Conservation (phyloP, 1,139 yeast species). For the Kazachstania sp. region DNA sequence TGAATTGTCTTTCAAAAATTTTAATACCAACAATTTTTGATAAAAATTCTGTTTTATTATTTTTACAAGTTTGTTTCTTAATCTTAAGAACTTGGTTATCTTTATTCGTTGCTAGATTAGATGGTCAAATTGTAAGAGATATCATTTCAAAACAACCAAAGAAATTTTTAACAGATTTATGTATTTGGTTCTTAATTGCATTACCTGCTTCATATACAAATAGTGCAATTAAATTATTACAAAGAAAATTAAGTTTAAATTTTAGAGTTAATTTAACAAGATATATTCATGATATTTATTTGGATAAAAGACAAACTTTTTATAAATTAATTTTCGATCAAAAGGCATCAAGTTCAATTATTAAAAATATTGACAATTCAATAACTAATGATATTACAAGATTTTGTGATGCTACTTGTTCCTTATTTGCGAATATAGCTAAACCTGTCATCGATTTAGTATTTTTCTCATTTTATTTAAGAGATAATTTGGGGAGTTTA, state of each 20-base stretch:
- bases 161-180: conserved; percentile 67
- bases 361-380: conserved; percentile 55
- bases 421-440: conserved; percentile 80
- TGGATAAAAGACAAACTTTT: conserved; percentile 73
- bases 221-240: conserved; percentile 78
- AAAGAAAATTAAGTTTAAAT: conserved; percentile 67
- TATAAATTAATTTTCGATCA: conserved; percentile 57
- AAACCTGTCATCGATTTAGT: conserved; percentile 84
- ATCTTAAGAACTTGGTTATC: conserved; percentile 83
- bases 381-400: conserved; percentile 78
- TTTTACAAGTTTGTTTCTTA: conserved; percentile 67
- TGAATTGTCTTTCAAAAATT: conserved; percentile 71
- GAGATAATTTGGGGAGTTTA: conserved; percentile 77
- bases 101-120: conserved; percentile 75
- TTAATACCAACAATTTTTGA: conserved; percentile 67
- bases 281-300: conserved; percentile 82
- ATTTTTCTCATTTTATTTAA: conserved; percentile 76
- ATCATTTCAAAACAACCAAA: conserved; percentile 75
- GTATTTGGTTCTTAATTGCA: conserved; percentile 83
- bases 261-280: conserved; percentile 80
- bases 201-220: conserved; percentile 91
- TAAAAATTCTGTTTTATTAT: conserved; percentile 56
- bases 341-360: conserved; percentile 31
- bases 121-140: conserved; percentile 87
- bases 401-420: conserved; percentile 76